A percentile compares a stretch with the other conserved stretches of the same genome.
Conservation (phyloP, 208 protist species). For the Kentomonas sorsogonicus region DNA sequence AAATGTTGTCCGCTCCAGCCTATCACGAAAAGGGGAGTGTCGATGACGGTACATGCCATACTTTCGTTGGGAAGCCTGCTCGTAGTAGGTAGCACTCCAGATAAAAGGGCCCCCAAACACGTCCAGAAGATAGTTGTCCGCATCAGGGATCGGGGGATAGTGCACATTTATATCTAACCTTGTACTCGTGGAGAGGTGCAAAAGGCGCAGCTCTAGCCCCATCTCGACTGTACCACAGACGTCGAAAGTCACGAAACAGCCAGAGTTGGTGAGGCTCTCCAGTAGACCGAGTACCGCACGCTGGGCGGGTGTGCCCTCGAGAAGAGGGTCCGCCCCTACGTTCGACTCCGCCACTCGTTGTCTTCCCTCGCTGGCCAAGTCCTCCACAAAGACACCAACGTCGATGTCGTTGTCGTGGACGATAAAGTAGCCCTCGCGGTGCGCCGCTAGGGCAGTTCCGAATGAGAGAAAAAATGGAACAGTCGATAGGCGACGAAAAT, state of each 20-base stretch:
- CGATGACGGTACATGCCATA: constrained; percentile 85
- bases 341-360: no score
- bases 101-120: constrained; percentile 39
- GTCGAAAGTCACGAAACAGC: constrained; percentile 60
- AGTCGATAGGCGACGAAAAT: constrained; percentile 28
- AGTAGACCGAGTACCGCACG: constrained; percentile 26
- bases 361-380: constrained; percentile 14
- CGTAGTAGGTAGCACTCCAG: constrained; percentile 80
- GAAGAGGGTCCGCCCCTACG: no score
- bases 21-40: constrained; percentile 40
- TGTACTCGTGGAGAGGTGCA: constrained; percentile 53
- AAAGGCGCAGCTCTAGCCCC: constrained; percentile 73
- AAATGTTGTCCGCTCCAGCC: constrained; percentile 31
- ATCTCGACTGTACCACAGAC: constrained; percentile 60
- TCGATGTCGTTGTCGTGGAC: constrained; percentile 85
- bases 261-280: constrained; percentile 21
- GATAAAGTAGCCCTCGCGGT: constrained; percentile 81
- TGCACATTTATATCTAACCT: constrained; percentile 83
- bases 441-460: constrained; percentile 76
- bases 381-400: constrained; percentile 67
- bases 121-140: constrained; percentile 33
- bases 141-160: constrained; percentile 42
- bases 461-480: constrained; percentile 77
- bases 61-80: constrained; percentile 27
- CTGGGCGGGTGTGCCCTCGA: neutral